Conservation (phyloP, 331 rosid species). For the Prunus yedoensis region DNA sequence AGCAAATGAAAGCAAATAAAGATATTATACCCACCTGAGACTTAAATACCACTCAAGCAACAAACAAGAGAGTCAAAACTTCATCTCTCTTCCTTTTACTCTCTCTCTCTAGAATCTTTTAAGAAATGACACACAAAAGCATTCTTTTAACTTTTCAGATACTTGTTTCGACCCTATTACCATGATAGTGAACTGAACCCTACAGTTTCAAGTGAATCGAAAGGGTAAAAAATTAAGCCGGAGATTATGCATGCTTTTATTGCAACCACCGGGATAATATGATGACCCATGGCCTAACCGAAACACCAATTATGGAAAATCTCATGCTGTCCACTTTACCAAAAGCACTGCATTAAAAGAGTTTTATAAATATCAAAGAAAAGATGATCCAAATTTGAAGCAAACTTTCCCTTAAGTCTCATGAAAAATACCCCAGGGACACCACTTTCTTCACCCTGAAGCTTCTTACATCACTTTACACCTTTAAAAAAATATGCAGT, state of each 20-base stretch:
- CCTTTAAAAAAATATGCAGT: slow-evolving; percentile 29
- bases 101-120: not conserved
- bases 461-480: slow-evolving; percentile 28
- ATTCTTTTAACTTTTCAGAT: not conserved
- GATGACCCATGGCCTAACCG: slow-evolving; percentile 27
- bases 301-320: slow-evolving; percentile 46
- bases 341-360: slow-evolving; percentile 24
- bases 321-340: slow-evolving; percentile 47
- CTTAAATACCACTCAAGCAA: slow-evolving; percentile 39
- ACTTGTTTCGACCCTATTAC: not conserved
- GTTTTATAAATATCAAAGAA: slow-evolving; percentile 22
- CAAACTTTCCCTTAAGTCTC: slow-evolving; percentile 21
- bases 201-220: slow-evolving; percentile 13
- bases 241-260: slow-evolving; percentile 32
- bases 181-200: slow-evolving; percentile 17
- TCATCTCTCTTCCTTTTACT: slow-evolving; percentile 21
- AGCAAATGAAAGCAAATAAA: slow-evolving; percentile 19
- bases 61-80: slow-evolving; percentile 15
- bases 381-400: slow-evolving; percentile 46
- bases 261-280: slow-evolving; percentile 27
- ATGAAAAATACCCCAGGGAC: slow-evolving; percentile 18
- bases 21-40: slow-evolving; percentile 22
- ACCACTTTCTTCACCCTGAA: slow-evolving; percentile 41
- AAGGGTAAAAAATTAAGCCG: slow-evolving; percentile 33
- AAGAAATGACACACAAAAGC: no score